Evolutionary conservation across 208 protist genomes (phyloP), one percentile per base, ranked within the genome.

Genomic region (Trypanosoma theileri): DNA sequence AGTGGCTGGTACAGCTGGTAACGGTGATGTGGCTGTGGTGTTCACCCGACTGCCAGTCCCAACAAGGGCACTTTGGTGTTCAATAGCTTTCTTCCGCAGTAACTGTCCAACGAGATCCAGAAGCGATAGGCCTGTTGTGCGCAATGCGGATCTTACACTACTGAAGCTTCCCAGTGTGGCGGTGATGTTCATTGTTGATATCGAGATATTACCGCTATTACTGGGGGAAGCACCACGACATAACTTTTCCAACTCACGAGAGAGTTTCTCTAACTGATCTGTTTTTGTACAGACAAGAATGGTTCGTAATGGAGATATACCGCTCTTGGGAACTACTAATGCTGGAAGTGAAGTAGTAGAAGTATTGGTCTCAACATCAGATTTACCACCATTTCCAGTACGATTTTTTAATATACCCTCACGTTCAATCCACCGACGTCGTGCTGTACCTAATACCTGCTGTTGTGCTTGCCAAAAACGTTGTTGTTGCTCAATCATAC

Each of bases 231-330:
- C 28, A 83, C 31, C 7, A 80, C 35, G 44, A 4, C 42, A 54
- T 46, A 53, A 57, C 26, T 89, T 85, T 14, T 72, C 72, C 22
- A 74, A 71, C 46, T 87, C 85, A 12, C 52, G 48, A 35, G 84
- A 84, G 0, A 81, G 52, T 48, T 79, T 69, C 28, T 91, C 85
- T 10, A 95, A 66, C 16, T 71, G 21, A 35, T 95, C 89, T 0
- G 82, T 75, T 55, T 92, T 95, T 53, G 78, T 93, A 71, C 82
- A 91, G 12, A 92, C 77, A 56, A 95, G 57, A 28, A 93, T 64
- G 59, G 71, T 87, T 40, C 69, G 76, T 53, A 93, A 64, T 3
- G 85, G 63, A 69, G 73, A 84, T 28, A 86, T 71, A 14, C 59
- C 64, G 22, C 56, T 48, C 7, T 72, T 70, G 7, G 73, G 77